Percentiles rank a stretch among this genome's conserved stretches.
phyloP scores from a whole-genome alignment of 352 stramenopile species.

The Pythium chondricola region DNA sequence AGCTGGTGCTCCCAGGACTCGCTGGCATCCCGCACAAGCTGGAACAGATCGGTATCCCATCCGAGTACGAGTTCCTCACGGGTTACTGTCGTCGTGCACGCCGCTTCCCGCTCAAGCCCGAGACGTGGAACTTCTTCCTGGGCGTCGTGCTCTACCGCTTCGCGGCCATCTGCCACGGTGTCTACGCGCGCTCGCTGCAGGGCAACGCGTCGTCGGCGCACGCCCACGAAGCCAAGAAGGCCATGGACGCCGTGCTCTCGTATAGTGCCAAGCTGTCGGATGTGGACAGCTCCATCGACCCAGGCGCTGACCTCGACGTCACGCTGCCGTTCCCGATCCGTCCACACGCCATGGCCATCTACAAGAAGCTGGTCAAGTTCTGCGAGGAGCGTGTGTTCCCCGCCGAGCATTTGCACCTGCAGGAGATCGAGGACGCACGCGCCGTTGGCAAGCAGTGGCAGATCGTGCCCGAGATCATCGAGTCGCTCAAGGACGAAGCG shows the following conservation, averaged over 20 bases:
- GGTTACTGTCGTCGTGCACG: constrained; percentile 52
- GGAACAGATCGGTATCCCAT: constrained; percentile 56
- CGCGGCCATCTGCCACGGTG: constrained; percentile 73
- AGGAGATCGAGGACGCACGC: constrained; percentile 53
- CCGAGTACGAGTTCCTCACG: constrained; percentile 45
- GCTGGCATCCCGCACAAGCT: constrained; percentile 23
- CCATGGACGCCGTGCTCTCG: constrained; percentile 56
- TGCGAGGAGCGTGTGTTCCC: constrained; percentile 88
- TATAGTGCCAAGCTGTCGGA: constrained; percentile 32
- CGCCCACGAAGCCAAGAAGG: constrained; percentile 51
- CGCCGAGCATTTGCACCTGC: constrained; percentile 82
- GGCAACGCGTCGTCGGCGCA: constrained; percentile 82
- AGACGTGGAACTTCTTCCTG: constrained; percentile 74
- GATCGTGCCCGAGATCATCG: constrained; percentile 83
- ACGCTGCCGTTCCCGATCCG: constrained; percentile 73
- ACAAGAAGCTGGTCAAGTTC: constrained; percentile 85
- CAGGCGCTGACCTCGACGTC: constrained; percentile 37
- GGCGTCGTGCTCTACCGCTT: constrained; percentile 71
- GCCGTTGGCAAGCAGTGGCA: constrained; percentile 66
- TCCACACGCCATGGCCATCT: constrained; percentile 67
- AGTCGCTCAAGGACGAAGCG: constrained; percentile 88
- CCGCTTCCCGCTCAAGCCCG: constrained; percentile 40
- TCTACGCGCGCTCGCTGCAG: constrained; percentile 60
- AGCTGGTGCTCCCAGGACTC: constrained; percentile 50
- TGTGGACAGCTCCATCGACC: constrained; percentile 32